Evolutionary conservation across 2,329 filamentous ascomycete genomes (phyloP), one percentile per base, ranked within the genome.

Genomic region (Talaromyces sp.): DNA sequence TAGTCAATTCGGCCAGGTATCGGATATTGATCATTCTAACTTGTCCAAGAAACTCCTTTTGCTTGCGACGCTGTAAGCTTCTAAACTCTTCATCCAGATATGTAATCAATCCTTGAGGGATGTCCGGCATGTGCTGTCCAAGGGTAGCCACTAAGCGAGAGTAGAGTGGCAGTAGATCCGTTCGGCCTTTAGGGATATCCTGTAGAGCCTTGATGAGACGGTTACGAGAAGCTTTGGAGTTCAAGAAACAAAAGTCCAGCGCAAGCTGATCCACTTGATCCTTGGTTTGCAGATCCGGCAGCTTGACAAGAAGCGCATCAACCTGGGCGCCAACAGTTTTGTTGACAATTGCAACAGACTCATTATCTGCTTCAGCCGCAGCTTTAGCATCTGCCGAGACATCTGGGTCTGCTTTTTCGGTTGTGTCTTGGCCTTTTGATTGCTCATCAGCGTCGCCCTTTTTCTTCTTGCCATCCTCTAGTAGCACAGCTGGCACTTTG

Each of bases 251-350:
- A 74, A 99, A 99, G 73, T 98, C 94, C 67, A 97, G 90, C 8
- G 96, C 95, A 56, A 91, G 89, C 75, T 97, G 90, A 73, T 99
- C 95, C 63, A 97, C 92, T 60, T 88, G 83, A 60, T 99, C 96
- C 74, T 97, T 98, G 73, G 87, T 94, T 43, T 91, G 94, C 61
- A 99, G 82, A 67, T 98, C 94, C 0, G 93, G 93, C n/a, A 99
- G 84, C 24, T 92, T 89, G 24, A 92, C 86, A 35, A 99, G 83
- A 45, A 99, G 83, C 16, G 92, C 90, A 76, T 99, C 96, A 2
- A 99, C 95, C 76, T 99, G 95, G 2, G 95, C 94, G 59, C 95
- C 95, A 66, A 98, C 95, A 2, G 93, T 97, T 80, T 97, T 98
- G 82, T 98, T 99, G 35, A 91, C 92, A 73, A 99, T 98, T 1